Conservation (phyloP, 257 asterid genomes). For the Anisodus tanguticus region DNA sequence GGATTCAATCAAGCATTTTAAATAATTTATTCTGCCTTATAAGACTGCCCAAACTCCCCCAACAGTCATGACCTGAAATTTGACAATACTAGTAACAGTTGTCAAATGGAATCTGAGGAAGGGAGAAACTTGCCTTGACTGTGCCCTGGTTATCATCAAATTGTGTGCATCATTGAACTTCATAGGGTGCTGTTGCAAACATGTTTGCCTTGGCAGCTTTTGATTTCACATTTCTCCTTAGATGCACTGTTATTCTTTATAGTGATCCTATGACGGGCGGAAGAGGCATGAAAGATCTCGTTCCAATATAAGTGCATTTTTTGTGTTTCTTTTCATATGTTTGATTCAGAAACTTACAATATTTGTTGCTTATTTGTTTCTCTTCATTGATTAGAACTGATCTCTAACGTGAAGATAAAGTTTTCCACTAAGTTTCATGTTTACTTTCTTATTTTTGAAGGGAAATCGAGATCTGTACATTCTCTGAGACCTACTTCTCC, state of each 20-base stretch:
- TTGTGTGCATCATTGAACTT: background rate
- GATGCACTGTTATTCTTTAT: background rate
- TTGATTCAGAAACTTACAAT: constrained; percentile 6
- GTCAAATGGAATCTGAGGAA: background rate
- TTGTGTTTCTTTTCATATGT: background rate
- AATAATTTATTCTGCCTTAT: background rate
- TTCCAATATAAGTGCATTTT: background rate
- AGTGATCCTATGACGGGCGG: background rate
- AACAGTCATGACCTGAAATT: constrained; percentile 9
- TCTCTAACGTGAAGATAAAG: background rate
- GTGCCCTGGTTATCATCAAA: constrained; percentile 3
- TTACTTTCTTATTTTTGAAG: constrained; percentile 35
- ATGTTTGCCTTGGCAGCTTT: background rate
- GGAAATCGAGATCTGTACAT: constrained; percentile 60
- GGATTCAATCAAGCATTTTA: background rate
- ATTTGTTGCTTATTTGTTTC: background rate
- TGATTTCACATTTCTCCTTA: background rate
- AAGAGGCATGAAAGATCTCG: background rate
- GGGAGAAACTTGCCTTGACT: background rate
- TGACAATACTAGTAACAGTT: constrained; percentile 23
- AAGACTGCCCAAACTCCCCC: background rate
- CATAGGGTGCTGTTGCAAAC: background rate
- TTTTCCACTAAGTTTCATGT: constrained; percentile 29
- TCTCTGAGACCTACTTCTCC: constrained; percentile 80
- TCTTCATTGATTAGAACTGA: constrained; percentile 16